phyloP scores from a whole-genome alignment of 371 early-diverging fungal species.

The Lichtheimia ramosa region DNA sequence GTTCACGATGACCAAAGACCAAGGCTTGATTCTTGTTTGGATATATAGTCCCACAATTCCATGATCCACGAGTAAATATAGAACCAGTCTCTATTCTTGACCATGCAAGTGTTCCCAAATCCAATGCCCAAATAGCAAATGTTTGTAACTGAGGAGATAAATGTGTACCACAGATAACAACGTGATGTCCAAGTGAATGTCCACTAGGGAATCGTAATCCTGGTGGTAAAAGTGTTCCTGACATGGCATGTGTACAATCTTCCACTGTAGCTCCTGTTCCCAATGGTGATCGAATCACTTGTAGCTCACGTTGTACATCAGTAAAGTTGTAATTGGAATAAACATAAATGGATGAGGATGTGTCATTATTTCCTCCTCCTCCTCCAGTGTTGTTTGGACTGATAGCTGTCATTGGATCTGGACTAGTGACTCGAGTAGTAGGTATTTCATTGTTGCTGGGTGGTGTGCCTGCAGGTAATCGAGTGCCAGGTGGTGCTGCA shows the following conservation, averaged over 20 bases:
- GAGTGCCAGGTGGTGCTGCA: slow-evolving; percentile 31
- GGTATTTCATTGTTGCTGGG: not conserved
- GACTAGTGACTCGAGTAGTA: not conserved
- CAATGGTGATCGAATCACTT: slow-evolving; percentile 56
- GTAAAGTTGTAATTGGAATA: slow-evolving; percentile 84
- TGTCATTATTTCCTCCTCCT: not conserved
- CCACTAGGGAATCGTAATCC: slow-evolving; percentile 76
- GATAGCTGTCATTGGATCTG: not conserved
- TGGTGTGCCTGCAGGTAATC: slow-evolving; percentile 13
- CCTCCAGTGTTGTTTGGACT: not conserved
- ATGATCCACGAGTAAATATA: slow-evolving; percentile 65
- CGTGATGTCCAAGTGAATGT: slow-evolving; percentile 58
- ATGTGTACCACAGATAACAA: slow-evolving; percentile 71
- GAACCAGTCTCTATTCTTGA: slow-evolving; percentile 64
- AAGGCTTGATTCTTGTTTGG: slow-evolving; percentile 59
- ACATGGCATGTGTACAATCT: slow-evolving; percentile 60
- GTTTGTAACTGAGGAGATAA: slow-evolving; percentile 61
- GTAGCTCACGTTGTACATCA: slow-evolving; percentile 73
- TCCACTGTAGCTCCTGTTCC: slow-evolving; percentile 46
- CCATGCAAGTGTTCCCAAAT: slow-evolving; percentile 62
- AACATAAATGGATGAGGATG: slow-evolving; percentile 43
- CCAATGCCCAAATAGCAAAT: slow-evolving; percentile 70
- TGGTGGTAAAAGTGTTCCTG: slow-evolving; percentile 63
- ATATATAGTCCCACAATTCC: slow-evolving; percentile 72
- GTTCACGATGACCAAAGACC: slow-evolving; percentile 72